A percentile compares a stretch with the other conserved stretches of the same genome.
These are phyloP conservation scores for Colletotrichum sp. DNA, from an alignment of 2,329 filamentous ascomycete genomes.

Conservation along the genomic window DNA sequence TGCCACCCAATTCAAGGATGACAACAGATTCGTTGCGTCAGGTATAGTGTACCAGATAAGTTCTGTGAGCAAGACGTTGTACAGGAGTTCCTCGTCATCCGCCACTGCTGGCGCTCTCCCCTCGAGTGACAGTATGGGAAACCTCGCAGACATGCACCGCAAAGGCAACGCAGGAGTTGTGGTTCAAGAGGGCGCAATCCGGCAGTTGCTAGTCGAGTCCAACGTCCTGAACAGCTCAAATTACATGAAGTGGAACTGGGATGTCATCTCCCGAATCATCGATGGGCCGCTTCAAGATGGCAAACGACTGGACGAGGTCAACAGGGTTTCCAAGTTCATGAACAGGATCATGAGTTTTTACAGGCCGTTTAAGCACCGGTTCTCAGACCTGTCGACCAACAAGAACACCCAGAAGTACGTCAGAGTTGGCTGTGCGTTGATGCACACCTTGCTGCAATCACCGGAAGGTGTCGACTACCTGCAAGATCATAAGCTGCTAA, in stretches of 20 bases:
- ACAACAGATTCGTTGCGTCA: constrained; percentile 80
- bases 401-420: constrained; percentile 95
- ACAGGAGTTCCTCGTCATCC: constrained; percentile 68
- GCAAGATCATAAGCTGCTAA: constrained; percentile 88
- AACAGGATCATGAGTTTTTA: constrained; percentile 96
- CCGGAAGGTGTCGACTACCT: constrained; percentile 85
- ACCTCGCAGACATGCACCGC: constrained; percentile 62
- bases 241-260: constrained; percentile 97
- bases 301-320: constrained; percentile 91
- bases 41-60: constrained; percentile 97
- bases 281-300: constrained; percentile 91
- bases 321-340: constrained; percentile 94
- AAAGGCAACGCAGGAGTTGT: constrained; percentile 52
- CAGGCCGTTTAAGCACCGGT: constrained; percentile 94
- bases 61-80: constrained; percentile 92
- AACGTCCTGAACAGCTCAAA: constrained; percentile 89
- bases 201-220: constrained; percentile 74
- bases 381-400: constrained; percentile 88
- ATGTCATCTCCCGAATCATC: constrained; percentile 86
- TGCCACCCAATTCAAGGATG: constrained; percentile 73
- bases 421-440: constrained; percentile 84
- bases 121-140: constrained; percentile 50
- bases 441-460: constrained; percentile 86
- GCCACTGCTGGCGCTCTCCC: constrained; percentile 40
- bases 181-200: constrained; percentile 67